Conservation (phyloP, 164 flowering plant genomes). For the Annona squamosa region DNA sequence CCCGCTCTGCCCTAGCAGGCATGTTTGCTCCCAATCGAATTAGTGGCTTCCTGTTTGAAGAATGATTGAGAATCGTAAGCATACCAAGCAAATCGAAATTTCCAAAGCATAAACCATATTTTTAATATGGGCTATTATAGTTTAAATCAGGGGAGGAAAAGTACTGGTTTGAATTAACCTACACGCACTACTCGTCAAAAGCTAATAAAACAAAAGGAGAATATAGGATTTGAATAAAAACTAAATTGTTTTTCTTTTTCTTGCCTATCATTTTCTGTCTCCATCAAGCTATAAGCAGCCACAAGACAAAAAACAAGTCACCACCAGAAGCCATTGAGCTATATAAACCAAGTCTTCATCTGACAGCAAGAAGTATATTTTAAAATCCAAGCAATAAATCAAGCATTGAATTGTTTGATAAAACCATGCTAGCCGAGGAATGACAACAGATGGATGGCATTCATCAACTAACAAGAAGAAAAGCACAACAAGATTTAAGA, state of each 20-base stretch:
- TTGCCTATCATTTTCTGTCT: not conserved
- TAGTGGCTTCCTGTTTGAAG: slow-evolving; percentile 22
- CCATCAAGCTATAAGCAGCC: not conserved
- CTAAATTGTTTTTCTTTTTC: not conserved
- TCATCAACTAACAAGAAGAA: too few species aligned
- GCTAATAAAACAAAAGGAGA: not conserved
- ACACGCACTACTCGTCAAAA: not conserved
- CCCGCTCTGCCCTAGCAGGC: slow-evolving; percentile 37
- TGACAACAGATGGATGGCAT: too few species aligned
- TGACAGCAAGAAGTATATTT: not conserved
- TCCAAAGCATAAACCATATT: not conserved
- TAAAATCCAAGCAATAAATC: not conserved
- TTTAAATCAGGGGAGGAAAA: not conserved
- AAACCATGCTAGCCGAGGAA: not conserved
- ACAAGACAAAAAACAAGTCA: not conserved
- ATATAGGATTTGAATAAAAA: too few species aligned
- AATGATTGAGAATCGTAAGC: not conserved
- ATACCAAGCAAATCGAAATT: not conserved
- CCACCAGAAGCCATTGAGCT: not conserved
- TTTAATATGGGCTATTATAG: not conserved
- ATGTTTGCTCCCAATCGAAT: slow-evolving; percentile 31
- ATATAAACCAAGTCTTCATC: not conserved
- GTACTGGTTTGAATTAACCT: not conserved
- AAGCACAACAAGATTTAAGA: too few species aligned
- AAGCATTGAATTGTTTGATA: not conserved